Evolutionary conservation across 1,284 basidiomycete genomes (phyloP).

Genomic region (Heterobasidion irregulare): DNA sequence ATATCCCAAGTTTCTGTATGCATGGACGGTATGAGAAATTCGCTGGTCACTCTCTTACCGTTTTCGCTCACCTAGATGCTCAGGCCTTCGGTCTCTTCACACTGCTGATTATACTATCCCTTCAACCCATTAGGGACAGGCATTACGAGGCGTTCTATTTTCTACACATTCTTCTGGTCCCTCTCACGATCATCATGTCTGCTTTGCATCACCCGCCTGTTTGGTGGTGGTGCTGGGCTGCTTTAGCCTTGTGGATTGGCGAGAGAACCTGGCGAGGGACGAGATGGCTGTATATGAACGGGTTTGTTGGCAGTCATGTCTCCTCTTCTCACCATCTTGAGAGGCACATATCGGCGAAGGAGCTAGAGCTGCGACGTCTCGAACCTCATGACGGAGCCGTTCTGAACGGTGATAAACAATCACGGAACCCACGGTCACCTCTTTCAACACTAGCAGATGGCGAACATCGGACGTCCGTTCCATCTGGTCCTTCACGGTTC

Average conservation of each 20-base stretch:
- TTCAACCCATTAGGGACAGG: conserved; percentile 54
- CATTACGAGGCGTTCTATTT: conserved; percentile 77
- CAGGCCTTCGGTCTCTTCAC: conserved; percentile 71
- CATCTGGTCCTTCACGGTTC: no score
- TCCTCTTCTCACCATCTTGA: neutral
- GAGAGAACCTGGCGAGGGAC: conserved; percentile 56
- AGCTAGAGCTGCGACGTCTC: no score
- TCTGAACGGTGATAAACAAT: no score
- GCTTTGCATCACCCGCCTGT: conserved; percentile 66
- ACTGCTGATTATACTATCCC: conserved; percentile 53
- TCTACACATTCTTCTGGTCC: conserved; percentile 59
- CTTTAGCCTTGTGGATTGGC: conserved; percentile 56
- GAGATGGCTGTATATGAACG: conserved; percentile 62
- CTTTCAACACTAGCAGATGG: neutral
- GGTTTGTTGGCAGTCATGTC: conserved; percentile 26
- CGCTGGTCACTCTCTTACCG: conserved; percentile 19
- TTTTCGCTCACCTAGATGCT: neutral
- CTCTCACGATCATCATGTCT: conserved; percentile 51
- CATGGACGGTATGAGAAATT: conserved; percentile 43
- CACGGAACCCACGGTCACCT: no score
- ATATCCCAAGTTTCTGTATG: conserved; percentile 69
- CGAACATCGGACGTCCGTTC: neutral
- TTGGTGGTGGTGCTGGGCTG: conserved; percentile 63
- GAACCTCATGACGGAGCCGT: no score
- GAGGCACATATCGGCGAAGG: conserved; percentile 3